Base-by-base conservation (phyloP, 176 grass and related monocot genomes). In the Miscanthus lutarioriparius region DNA sequence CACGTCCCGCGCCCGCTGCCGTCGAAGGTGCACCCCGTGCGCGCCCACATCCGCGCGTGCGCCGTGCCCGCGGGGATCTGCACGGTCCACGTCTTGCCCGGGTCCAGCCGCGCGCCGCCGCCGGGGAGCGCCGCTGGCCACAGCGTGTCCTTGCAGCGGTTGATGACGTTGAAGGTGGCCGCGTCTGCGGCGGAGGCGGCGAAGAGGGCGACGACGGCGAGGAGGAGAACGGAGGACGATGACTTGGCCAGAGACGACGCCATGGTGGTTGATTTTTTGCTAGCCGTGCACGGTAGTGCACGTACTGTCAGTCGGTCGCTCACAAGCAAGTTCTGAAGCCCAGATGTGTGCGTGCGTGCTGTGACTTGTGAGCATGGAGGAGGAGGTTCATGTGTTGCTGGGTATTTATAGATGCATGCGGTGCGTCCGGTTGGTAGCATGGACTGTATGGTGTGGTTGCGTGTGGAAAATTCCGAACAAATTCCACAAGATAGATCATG, bases 21-120 rank as follows among this genome's bases (percentile, higher is more conserved):
- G 74, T 94, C 83, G 47, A 94, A 91, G 17, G 8, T 65, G 78
- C 89, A 97, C 2, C 84, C 89, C 0, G 94, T 97, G 22, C 84
- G 89, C 4, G 77, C 86, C 91, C 94, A 89, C 9, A 96, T 28
- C 25, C 91, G 87, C 28, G 72, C 86, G 14, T 23, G 38, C 4
- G 58, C 36, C 0, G 91, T 92, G 30, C 80, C 83, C 1, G 75
- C 44, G 4, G 66, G 39, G 3, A 92, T n/a, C 72, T 36, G 17
- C 12, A 92, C 2, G 3, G 22, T 30, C 93, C 90, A 95, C 30
- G 85, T 64, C 53, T 80, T 2, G 0, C 90, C 90, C 0, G 75
- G 72, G 72, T 87, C 79, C 5, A 92, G 80, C 1, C 77, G 70
- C 3, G 0, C 35, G 15, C 93, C 88, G 20, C 93, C 90, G 35